These are phyloP conservation scores for Hylodesmum podocarpum DNA, from an alignment of 306 rosid species.

Conservation along the genomic window DNA sequence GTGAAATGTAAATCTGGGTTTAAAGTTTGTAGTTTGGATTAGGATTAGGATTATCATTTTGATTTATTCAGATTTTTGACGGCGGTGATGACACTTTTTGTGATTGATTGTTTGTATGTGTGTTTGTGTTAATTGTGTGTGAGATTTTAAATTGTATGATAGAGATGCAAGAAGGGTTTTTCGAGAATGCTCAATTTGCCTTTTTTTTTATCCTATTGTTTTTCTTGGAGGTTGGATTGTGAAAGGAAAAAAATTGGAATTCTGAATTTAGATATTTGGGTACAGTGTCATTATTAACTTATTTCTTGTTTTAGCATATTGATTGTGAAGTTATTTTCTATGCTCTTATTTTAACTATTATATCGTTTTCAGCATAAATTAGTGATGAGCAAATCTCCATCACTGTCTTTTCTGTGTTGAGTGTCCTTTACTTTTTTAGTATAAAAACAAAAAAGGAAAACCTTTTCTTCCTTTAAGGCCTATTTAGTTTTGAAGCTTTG, in stretches of 20 bases:
- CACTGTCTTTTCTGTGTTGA: neutral
- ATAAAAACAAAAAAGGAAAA: neutral
- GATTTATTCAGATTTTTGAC: conserved; percentile 35
- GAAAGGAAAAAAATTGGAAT: neutral
- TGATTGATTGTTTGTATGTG: neutral
- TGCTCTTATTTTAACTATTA: neutral
- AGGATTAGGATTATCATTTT: neutral
- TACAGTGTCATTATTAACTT: neutral
- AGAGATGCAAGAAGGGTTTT: neutral
- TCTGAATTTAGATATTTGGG: neutral
- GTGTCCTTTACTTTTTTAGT: neutral
- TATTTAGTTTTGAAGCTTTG: conserved; percentile 8
- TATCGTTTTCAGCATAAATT: conserved; percentile 8
- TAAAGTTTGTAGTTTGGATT: no score
- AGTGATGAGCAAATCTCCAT: neutral
- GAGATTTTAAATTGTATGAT: neutral
- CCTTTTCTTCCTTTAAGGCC: conserved; percentile 5
- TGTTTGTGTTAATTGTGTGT: neutral
- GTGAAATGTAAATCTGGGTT: conserved; percentile 23
- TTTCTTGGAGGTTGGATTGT: neutral
- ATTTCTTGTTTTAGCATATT: conserved; percentile 20
- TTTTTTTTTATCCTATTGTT: neutral
- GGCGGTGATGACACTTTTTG: neutral
- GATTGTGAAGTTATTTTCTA: conserved; percentile 1
- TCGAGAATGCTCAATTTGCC: neutral